Base-by-base conservation (phyloP, 1,284 basidiomycete species). In the Ustilago esculenta region DNA sequence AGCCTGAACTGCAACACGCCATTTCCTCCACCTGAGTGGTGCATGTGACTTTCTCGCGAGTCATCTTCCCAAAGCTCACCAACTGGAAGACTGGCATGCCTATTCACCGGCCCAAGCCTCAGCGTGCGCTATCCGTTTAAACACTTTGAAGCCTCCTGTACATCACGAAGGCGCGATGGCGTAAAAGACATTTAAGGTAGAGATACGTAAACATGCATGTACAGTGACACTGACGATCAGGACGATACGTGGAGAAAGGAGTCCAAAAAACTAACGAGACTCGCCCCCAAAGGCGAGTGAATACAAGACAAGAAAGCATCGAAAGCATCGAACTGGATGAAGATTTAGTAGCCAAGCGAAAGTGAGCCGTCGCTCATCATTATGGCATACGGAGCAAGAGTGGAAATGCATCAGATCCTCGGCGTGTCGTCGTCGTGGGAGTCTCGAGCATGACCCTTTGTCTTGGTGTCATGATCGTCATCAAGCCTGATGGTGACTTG, bases 391-490 rank as follows among this genome's bases (percentile, higher is more conserved):
- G 6, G 2, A 35, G 14, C n/a, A 21, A 6, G 17, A 29, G 9
- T 5, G 21, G 14, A 24, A 21, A 14, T 15, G 4, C 21, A n/a
- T 68, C 37, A 69, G 43, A 69, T 59, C 20, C 60, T 57, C 10
- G 66, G 66, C 27, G 60, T 39, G 34, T 64, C 66, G 18, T 69
- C 66, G 14, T 69, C 66, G 25, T 64, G 44, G 24, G 54, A 57
- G 23, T 56, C n/a, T 6, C 56, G 25, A 25, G 33, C 44, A 20
- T 41, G 37, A 1, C 33, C 34, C 41, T 47, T 64, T 39, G 39
- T 49, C 55, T 64, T 59, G 25, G 49, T 37, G 20, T 67, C 57
- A 12, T 21, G 40, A 4, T 64, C 60, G 29, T 70, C 67, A 39
- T 69, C 55, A 1, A 69, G 48, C 40, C 30, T 47, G 36, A 63